Evolutionary conservation across 495 filamentous ascomycete species (phyloP), one percentile per base, ranked within the genome.

Genomic region (Aspergillus steynii): DNA sequence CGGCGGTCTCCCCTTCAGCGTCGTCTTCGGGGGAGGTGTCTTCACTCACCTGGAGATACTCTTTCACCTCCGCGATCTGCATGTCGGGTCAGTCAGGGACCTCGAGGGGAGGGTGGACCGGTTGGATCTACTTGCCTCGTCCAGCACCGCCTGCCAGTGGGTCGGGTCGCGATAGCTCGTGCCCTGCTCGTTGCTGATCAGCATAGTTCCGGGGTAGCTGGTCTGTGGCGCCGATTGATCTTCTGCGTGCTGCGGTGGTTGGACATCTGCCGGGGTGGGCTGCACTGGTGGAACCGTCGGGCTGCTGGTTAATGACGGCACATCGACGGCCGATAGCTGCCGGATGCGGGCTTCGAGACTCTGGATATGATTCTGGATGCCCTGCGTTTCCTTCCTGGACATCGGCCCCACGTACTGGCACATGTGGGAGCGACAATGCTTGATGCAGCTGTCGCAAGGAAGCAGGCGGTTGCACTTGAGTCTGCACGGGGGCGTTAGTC

Each of bases 181-280:
- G 27, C 74, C 71, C n/a, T 67, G 66, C 12, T 68, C 31, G 27
- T 68, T 61, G 37, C 37, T 42, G 50, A 95, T 87, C 66, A 86
- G 89, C 63, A 96, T 81, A 45, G 89, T 81, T 26, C 92, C 92
- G 34, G 94, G 80, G 31, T 56, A 62, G 1, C 34, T 46, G 42
- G 5, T 34, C 12, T 42, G 37, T 3, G 37, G 37, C 4, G 12
- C 37, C 37, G 4, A 42, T 42, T 8, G 37, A 14, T 42, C 37
- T 2, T 42, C 37, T 42, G 37, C 37, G 9, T 42, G 37, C 9
- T 42, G 20, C 20, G 20, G 20, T 20, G 20, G 20, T 20, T 20
- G 20, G 20, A 20, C 37, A 12, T 14, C 10, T 15, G 37, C 37
- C 7, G 9, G 5, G 1, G 4, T 15, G 9, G 37, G 9, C 37